These are phyloP conservation scores for Trifolium repens DNA, from an alignment of 306 rosid species.

Conservation along the genomic window DNA sequence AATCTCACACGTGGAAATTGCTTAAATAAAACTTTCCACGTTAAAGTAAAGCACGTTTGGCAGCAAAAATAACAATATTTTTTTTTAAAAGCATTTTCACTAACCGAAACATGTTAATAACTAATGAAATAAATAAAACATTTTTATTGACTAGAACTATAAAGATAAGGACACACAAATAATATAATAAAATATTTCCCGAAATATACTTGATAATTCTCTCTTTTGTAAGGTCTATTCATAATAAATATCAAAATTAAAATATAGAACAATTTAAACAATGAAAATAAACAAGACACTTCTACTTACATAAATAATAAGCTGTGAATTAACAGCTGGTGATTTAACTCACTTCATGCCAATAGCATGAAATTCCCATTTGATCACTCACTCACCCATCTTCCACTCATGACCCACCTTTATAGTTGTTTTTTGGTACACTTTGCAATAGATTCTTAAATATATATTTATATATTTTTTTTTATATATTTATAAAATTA, in stretches of 20 bases:
- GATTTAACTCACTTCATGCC: slow-evolving; percentile 47
- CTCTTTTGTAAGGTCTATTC: background rate
- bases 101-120: slow-evolving; percentile 40
- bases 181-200: slow-evolving; percentile 39
- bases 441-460: background rate
- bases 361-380: slow-evolving; percentile 44
- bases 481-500: background rate
- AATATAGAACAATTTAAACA: slow-evolving; percentile 27
- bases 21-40: slow-evolving; percentile 15
- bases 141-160: background rate
- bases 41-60: slow-evolving; percentile 11
- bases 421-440: slow-evolving; percentile 17
- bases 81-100: background rate
- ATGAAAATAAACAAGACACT: slow-evolving; percentile 35
- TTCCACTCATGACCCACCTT: slow-evolving; percentile 59
- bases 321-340: slow-evolving; percentile 60
- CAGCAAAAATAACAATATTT: background rate
- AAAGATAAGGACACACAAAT: slow-evolving; percentile 5
- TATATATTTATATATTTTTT: background rate
- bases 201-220: slow-evolving; percentile 39
- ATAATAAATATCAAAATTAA: background rate
- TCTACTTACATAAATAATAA: slow-evolving; percentile 45
- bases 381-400: slow-evolving; percentile 37
- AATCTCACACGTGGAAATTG: slow-evolving; percentile 52
- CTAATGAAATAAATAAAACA: background rate